Evolutionary conservation across 805 yeast species (phyloP).

Genomic region (Isabelozyma rhagii): DNA sequence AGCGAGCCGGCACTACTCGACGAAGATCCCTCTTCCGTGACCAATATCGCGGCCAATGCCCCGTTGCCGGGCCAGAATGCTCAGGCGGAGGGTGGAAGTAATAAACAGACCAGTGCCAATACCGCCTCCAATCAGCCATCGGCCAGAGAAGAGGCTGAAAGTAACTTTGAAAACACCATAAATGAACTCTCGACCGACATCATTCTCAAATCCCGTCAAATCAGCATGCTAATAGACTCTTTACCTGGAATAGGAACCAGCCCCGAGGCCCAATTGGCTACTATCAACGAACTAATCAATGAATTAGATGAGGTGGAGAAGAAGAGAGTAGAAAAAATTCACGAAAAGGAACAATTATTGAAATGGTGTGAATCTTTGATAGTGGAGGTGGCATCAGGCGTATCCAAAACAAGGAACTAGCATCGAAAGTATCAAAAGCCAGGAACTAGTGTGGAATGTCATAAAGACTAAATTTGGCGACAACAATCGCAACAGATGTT

Average conservation of each 20-base stretch:
- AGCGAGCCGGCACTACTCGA: constrained; percentile 46
- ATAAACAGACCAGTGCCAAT: constrained; percentile 6
- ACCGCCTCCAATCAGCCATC: constrained; percentile 13
- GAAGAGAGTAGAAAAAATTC: constrained; percentile 53
- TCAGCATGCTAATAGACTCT: constrained; percentile 78
- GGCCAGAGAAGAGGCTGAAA: constrained; percentile 12
- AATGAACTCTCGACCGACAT: constrained; percentile 83
- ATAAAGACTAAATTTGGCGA: no score
- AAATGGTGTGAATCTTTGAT: constrained; percentile 66
- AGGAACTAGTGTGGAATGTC: no score
- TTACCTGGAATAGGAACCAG: constrained; percentile 91
- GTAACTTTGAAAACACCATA: constrained; percentile 43
- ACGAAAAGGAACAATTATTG: constrained; percentile 61
- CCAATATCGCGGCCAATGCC: constrained; percentile 60
- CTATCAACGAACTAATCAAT: constrained; percentile 57
- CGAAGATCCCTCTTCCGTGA: constrained; percentile 60
- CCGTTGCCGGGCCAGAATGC: constrained; percentile 41
- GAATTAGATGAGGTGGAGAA: constrained; percentile 61
- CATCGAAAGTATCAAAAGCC: constrained; percentile 8
- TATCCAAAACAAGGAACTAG: constrained; percentile 32
- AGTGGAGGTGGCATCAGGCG: constrained; percentile 54
- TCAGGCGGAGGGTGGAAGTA: constrained; percentile 8
- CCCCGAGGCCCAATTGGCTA: constrained; percentile 64
- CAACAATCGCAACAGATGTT: no score
- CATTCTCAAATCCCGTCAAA: constrained; percentile 81